Percentiles rank a stretch among this genome's conserved stretches.
Evolutionary conservation across 1,284 basidiomycete genomes (phyloP).

Genomic region (Pisolithus thermaeus): DNA sequence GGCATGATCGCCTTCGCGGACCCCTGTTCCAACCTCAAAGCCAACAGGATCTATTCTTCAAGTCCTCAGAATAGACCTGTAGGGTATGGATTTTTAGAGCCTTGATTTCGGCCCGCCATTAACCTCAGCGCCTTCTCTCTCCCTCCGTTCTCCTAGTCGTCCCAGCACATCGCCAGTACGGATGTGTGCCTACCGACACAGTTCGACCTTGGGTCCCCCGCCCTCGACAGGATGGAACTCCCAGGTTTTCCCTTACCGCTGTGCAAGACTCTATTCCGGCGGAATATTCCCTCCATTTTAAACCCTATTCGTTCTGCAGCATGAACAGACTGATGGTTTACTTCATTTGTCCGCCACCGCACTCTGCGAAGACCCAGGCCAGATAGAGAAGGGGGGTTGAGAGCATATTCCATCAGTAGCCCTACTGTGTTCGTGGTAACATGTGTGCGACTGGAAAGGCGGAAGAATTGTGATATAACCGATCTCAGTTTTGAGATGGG

Average conservation of each 20-base stretch:
- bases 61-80: no score
- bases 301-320: conserved; percentile 57
- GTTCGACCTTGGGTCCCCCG: conserved; percentile 34
- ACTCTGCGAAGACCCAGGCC: conserved; percentile 57
- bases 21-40: no score
- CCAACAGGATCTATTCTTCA: no score
- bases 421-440: conserved; percentile 6
- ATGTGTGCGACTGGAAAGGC: conserved; percentile 55
- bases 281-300: conserved; percentile 41
- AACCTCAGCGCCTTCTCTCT: conserved; percentile 24
- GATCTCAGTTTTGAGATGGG: conserved; percentile 42
- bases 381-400: conserved; percentile 28
- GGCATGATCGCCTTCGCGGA: no score
- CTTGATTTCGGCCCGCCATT: no score
- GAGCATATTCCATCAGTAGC: no score
- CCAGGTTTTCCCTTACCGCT: conserved; percentile 28
- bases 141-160: conserved; percentile 50
- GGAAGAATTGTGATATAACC: conserved; percentile 46
- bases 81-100: no score
- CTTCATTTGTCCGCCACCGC: conserved; percentile 50
- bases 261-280: conserved; percentile 48
- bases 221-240: conserved; percentile 29
- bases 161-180: conserved; percentile 48
- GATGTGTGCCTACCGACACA: conserved; percentile 41
- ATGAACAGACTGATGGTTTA: conserved; percentile 42